Percentiles rank a stretch among this genome's conserved stretches.
Evolutionary conservation across 2,329 filamentous ascomycete genomes (phyloP).

Genomic region (Myriangium duriaei): DNA sequence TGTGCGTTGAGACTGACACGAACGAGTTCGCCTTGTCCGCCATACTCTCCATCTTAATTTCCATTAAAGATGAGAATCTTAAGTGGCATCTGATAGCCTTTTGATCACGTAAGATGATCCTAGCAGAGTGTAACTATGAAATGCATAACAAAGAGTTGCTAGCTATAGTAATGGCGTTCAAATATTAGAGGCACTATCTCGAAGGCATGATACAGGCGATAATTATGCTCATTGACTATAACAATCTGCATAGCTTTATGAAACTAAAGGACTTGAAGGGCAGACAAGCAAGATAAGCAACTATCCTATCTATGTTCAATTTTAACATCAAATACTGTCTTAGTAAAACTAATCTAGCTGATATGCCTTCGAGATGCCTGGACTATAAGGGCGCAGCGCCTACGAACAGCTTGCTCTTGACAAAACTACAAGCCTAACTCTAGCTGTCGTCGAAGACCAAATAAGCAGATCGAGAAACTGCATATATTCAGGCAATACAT

Average conservation of each 20-base stretch:
- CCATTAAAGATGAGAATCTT: background rate
- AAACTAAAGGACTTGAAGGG: conserved; percentile 7
- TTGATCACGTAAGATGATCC: conserved; percentile 6
- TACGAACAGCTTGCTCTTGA: too few species aligned
- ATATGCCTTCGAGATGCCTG: conserved; percentile 5
- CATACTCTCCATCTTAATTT: conserved; percentile 7
- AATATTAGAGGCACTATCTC: conserved; percentile 11
- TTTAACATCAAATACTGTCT: conserved; percentile 9
- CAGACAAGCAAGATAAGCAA: conserved; percentile 6
- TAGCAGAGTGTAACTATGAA: conserved; percentile 10
- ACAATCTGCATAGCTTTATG: conserved; percentile 9
- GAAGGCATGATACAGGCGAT: conserved; percentile 3
- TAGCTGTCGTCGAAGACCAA: too few species aligned
- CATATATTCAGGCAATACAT: too few species aligned
- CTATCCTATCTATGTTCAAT: conserved; percentile 9
- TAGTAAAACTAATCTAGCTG: conserved; percentile 7
- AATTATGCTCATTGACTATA: conserved; percentile 6
- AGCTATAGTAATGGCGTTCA: conserved; percentile 12
- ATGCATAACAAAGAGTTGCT: conserved; percentile 12
- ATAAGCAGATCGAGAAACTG: too few species aligned
- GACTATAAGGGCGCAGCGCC: conserved; percentile 4
- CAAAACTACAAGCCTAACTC: too few species aligned
- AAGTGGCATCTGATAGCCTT: conserved; percentile 9
- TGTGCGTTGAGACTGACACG: conserved; percentile 9
- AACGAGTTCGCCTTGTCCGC: conserved; percentile 4